Percentiles rank a stretch among this genome's conserved stretches.
Evolutionary conservation across 495 filamentous ascomycete species (phyloP).

Genomic region (Coniosporium apollinis): DNA sequence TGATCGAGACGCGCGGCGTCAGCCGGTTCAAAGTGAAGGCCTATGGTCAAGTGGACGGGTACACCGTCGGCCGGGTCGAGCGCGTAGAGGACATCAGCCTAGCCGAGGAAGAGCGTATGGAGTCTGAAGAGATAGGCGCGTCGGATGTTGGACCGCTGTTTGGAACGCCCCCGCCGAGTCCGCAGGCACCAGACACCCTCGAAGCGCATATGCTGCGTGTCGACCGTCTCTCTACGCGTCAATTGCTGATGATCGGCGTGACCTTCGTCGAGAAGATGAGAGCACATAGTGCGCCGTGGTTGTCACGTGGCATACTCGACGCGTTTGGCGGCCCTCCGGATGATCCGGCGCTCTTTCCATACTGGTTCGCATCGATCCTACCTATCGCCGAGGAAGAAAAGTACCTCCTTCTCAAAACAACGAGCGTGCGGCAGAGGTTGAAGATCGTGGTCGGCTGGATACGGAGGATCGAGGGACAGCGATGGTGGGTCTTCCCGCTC

Average conservation of each 20-base stretch:
- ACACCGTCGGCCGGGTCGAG: constrained; percentile 55
- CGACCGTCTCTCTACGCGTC: constrained; percentile 50
- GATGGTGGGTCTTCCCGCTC: constrained; percentile 43
- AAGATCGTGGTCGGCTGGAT: constrained; percentile 70
- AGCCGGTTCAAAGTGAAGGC: constrained; percentile 56
- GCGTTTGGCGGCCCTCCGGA: constrained; percentile 64
- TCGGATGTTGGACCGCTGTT: too few relatives aligned
- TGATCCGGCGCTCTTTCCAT: constrained; percentile 65
- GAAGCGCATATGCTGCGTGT: constrained; percentile 27
- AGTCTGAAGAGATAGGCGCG: constrained; percentile 40
- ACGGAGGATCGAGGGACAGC: constrained; percentile 47
- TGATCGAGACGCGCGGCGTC: constrained; percentile 58
- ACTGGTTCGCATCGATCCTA: constrained; percentile 77
- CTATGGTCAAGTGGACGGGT: constrained; percentile 53
- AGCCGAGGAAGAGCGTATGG: constrained; percentile 59
- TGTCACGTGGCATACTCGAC: constrained; percentile 46
- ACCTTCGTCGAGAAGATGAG: constrained; percentile 53
- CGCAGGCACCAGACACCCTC: constrained; percentile 15
- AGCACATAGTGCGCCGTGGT: constrained; percentile 49
- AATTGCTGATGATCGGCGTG: constrained; percentile 44
- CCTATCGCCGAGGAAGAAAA: constrained; percentile 65
- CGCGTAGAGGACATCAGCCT: constrained; percentile 65
- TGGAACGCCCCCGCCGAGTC: too few relatives aligned
- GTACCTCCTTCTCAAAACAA: constrained; percentile 52
- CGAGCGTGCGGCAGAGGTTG: constrained; percentile 59